Percentiles rank a stretch among this genome's conserved stretches.
These are phyloP conservation scores for Vitrella brassicaformis DNA, from an alignment of 73 alveolate genomes.

Conservation along the genomic window DNA sequence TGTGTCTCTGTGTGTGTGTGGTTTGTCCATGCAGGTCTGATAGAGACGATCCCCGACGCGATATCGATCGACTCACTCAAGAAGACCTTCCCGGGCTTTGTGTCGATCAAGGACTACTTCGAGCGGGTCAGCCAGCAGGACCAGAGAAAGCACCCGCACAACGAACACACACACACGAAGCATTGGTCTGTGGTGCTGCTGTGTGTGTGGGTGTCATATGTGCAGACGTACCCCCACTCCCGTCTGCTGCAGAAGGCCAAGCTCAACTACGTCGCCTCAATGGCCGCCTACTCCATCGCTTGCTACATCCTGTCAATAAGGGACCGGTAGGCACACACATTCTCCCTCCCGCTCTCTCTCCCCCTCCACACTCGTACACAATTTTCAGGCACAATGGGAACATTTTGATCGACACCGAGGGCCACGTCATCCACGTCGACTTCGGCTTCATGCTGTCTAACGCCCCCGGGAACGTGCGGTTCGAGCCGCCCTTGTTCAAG, in stretches of 20 bases:
- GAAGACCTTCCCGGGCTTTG: constrained; percentile 45
- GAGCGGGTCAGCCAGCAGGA: too few relatives aligned
- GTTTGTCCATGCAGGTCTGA: too few relatives aligned
- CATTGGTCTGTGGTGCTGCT: too few relatives aligned
- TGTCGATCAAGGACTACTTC: too few relatives aligned
- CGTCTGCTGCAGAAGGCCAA: too few relatives aligned
- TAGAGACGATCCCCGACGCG: constrained; percentile 70
- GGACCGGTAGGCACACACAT: constrained; percentile 38
- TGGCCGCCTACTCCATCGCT: constrained; percentile 92
- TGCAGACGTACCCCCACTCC: too few relatives aligned
- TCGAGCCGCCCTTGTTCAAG: constrained; percentile 90
- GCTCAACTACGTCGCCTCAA: constrained; percentile 76
- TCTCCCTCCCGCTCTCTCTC: background rate
- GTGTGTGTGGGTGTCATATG: too few relatives aligned
- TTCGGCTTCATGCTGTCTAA: constrained; percentile 86
- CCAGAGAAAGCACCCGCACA: too few relatives aligned
- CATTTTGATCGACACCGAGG: constrained; percentile 81
- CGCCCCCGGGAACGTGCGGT: constrained; percentile 86
- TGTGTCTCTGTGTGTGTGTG: too few relatives aligned
- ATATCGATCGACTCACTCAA: constrained; percentile 65
- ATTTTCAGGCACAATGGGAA: constrained; percentile 91
- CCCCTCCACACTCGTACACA: background rate
- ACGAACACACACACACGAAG: too few relatives aligned
- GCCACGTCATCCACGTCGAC: constrained; percentile 92
- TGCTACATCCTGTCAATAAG: constrained; percentile 81